Evolutionary conservation across 208 protist species (phyloP), one percentile per base, ranked within the genome.

Genomic region (Hexamita inflata): DNA sequence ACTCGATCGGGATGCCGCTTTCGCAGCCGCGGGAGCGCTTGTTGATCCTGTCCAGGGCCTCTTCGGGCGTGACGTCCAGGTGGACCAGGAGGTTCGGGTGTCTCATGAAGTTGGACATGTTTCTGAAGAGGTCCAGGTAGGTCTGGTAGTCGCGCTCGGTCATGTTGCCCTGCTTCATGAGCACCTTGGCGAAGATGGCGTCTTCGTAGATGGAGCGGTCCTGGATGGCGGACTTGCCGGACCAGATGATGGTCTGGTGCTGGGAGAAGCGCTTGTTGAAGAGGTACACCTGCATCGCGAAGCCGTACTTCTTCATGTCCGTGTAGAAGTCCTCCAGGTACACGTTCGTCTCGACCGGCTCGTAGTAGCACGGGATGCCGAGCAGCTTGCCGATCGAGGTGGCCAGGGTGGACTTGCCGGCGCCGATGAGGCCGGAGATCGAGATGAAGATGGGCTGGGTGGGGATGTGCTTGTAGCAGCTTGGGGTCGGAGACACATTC

Each of bases 141-240:
- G 82, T 84, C 0, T 84, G 24, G 59, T 83, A 85, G 45, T 85
- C 82, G 13, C 70, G 41, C 34, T 84, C 41, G 13, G 81, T 60
- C 64, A 85, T 85, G 35, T 77, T 38, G 24, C 75, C 78, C 32
- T 26, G 13, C 0, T 82, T 59, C 32, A 32, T 41, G 0, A 84
- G 64, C 19, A 85, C 60, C 11, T 74, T 77, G 1, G 77, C 75
- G 68, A 85, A 85, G 2, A 85, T 39, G 28, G 60, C 2, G 49
- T 85, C 82, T 66, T 85, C 82, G 60, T 85, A 85, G 19, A 85
- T 85, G 1, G 76, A 78, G 39, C 82, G 19, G 65, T 85, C 82
- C 40, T 82, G 60, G 28, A 85, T 41, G 34, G 58, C 82, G 34
- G 77, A 76, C 24, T 74, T 41, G 9, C 45, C 45, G 0, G 30